phyloP scores from a whole-genome alignment of 1,284 basidiomycete species.

The Papiliotrema laurentii region DNA sequence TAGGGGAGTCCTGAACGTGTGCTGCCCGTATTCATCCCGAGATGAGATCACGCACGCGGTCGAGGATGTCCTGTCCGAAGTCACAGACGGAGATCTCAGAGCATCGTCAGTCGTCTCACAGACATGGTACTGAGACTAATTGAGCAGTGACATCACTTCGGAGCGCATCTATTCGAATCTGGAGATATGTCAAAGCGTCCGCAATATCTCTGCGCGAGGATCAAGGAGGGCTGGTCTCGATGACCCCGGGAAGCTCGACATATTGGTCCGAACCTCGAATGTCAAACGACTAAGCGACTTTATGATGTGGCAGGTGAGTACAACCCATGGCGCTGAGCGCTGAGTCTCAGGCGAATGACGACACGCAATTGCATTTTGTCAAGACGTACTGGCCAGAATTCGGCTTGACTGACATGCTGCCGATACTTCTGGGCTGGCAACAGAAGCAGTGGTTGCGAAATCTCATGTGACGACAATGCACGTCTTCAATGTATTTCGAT shows the following conservation, averaged over 20 bases:
- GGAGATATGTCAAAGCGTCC: slow-evolving; percentile 9
- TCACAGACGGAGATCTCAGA: slow-evolving; percentile 27
- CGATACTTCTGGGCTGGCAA: slow-evolving; percentile 81
- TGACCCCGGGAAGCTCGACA: slow-evolving; percentile 58
- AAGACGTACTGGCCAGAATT: slow-evolving; percentile 92
- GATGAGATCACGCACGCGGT: slow-evolving; percentile 78
- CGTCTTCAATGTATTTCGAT: too few species aligned
- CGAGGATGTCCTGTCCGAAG: slow-evolving; percentile 50
- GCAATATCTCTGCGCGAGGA: slow-evolving; percentile 4
- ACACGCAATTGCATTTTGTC: slow-evolving; percentile 90
- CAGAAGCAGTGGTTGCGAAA: slow-evolving; percentile 61
- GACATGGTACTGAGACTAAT: too few species aligned
- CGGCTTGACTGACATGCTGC: slow-evolving; percentile 77
- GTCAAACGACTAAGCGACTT: slow-evolving; percentile 89
- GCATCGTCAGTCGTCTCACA: too few species aligned
- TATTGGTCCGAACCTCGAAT: slow-evolving; percentile 87
- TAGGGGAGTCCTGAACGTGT: slow-evolving; percentile 87
- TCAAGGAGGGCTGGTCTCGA: neutral
- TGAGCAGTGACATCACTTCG: neutral
- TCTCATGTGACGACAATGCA: too few species aligned
- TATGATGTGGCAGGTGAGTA: slow-evolving; percentile 81
- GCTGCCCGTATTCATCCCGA: slow-evolving; percentile 87
- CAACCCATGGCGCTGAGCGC: neutral
- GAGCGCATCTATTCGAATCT: neutral
- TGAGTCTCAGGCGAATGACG: slow-evolving; percentile 53